Conservation (phyloP, 805 yeast species). For the Metschnikowia borealis region DNA sequence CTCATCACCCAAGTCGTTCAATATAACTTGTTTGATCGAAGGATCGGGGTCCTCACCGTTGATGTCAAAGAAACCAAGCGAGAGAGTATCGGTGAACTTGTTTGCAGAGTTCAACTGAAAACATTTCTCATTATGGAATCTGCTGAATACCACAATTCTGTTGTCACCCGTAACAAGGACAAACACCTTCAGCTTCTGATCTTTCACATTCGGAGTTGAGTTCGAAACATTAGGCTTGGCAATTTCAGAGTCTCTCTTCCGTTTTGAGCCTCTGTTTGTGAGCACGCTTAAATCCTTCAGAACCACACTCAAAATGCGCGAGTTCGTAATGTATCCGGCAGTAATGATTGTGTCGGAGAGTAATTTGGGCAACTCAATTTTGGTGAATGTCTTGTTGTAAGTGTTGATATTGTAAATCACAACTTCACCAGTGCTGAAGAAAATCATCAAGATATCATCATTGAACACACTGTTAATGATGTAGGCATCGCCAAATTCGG, state of each 20-base stretch:
- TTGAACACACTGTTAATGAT: slow-evolving; percentile 58
- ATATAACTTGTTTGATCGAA: slow-evolving; percentile 60
- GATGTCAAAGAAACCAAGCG: slow-evolving; percentile 46
- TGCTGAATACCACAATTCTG: slow-evolving; percentile 59
- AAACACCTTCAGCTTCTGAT: slow-evolving; percentile 42
- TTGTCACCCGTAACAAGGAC: slow-evolving; percentile 75
- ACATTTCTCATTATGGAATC: slow-evolving; percentile 51
- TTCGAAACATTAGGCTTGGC: slow-evolving; percentile 1
- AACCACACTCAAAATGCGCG: slow-evolving; percentile 44
- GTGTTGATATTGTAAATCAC: slow-evolving; percentile 46
- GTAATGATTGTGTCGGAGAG: slow-evolving; percentile 54
- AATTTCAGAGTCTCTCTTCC: slow-evolving; percentile 22
- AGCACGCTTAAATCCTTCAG: slow-evolving; percentile 26
- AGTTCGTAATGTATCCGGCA: slow-evolving; percentile 60
- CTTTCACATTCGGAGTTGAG: slow-evolving; percentile 4
- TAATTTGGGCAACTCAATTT: slow-evolving; percentile 38
- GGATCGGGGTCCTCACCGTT: slow-evolving; percentile 64
- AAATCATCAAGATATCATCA: slow-evolving; percentile 61
- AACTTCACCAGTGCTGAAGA: slow-evolving; percentile 69
- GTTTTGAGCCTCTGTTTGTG: slow-evolving; percentile 26
- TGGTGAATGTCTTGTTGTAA: slow-evolving; percentile 31
- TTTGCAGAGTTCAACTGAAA: slow-evolving; percentile 49
- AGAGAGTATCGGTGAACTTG: slow-evolving; percentile 42
- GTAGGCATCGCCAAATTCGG: slow-evolving; percentile 44
- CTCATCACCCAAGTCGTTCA: slow-evolving; percentile 63